These are phyloP conservation scores for Eucalyptus erythrocorys DNA, from an alignment of 345 rosid genomes.

Conservation along the genomic window DNA sequence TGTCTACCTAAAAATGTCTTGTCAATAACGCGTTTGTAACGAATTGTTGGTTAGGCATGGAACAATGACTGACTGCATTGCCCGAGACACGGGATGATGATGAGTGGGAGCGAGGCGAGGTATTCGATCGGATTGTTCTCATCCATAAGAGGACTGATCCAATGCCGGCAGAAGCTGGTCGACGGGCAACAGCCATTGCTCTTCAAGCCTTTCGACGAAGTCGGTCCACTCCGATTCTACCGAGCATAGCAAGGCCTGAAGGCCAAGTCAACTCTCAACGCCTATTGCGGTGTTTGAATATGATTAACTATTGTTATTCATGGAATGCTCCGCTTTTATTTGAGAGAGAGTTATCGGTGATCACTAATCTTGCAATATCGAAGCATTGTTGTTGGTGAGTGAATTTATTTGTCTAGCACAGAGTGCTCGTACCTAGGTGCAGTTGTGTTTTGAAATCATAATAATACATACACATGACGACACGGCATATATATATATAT, in stretches of 20 bases:
- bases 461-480: too few species aligned
- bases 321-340: too few species aligned
- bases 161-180: conserved; percentile 6
- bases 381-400: too few species aligned
- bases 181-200: conserved; percentile 18
- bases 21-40: too few species aligned
- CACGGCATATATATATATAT: too few species aligned
- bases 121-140: conserved; percentile 9
- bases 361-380: too few species aligned
- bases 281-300: conserved; percentile 5
- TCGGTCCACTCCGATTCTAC: neutral
- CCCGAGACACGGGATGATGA: neutral
- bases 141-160: neutral
- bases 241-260: neutral
- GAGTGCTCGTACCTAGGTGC: too few species aligned
- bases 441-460: too few species aligned
- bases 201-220: conserved; percentile 13
- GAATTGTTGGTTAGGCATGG: neutral
- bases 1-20: too few species aligned
- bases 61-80: neutral
- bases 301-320: neutral
- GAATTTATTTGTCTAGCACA: too few species aligned
- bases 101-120: neutral
- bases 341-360: too few species aligned
- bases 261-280: neutral